These are phyloP conservation scores for Fusarium udum DNA, from an alignment of 2,329 filamentous ascomycete species.

Conservation along the genomic window DNA sequence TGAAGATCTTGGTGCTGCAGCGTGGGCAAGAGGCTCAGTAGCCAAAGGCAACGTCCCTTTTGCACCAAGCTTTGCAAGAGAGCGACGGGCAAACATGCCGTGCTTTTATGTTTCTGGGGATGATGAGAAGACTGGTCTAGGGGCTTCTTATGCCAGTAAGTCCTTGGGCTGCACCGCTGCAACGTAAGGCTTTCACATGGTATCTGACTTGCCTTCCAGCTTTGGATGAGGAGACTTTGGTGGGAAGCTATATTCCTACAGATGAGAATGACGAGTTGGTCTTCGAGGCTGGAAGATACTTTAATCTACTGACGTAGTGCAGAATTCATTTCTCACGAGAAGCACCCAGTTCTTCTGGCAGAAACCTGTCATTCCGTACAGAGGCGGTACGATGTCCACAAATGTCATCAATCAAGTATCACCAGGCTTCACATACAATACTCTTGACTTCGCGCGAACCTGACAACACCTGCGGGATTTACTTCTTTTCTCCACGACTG, in stretches of 20 bases:
- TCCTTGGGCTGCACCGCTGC: constrained; percentile 8
- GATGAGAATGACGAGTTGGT: constrained; percentile 55
- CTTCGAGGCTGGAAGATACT: too few relatives aligned
- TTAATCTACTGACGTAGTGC: neutral
- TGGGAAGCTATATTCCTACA: constrained; percentile 55
- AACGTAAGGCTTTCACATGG: neutral
- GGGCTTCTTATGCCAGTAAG: constrained; percentile 57
- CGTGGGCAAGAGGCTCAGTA: constrained; percentile 53
- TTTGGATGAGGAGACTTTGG: constrained; percentile 48
- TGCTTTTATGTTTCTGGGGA: constrained; percentile 53
- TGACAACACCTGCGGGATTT: constrained; percentile 46
- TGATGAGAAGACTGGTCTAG: constrained; percentile 53
- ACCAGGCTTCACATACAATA: constrained; percentile 53
- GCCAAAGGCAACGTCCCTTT: constrained; percentile 54
- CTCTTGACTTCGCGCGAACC: constrained; percentile 54
- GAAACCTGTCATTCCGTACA: constrained; percentile 34
- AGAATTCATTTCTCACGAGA: constrained; percentile 37
- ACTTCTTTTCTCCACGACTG: constrained; percentile 51
- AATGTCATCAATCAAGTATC: constrained; percentile 60
- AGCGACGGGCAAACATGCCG: constrained; percentile 48
- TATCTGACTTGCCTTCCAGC: constrained; percentile 40
- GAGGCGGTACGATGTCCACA: constrained; percentile 53
- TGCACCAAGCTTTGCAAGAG: constrained; percentile 42
- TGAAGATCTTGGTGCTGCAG: constrained; percentile 44
- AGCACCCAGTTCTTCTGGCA: constrained; percentile 31